Base-by-base conservation (phyloP, 345 rosid species). In the Corymbia maculata region DNA sequence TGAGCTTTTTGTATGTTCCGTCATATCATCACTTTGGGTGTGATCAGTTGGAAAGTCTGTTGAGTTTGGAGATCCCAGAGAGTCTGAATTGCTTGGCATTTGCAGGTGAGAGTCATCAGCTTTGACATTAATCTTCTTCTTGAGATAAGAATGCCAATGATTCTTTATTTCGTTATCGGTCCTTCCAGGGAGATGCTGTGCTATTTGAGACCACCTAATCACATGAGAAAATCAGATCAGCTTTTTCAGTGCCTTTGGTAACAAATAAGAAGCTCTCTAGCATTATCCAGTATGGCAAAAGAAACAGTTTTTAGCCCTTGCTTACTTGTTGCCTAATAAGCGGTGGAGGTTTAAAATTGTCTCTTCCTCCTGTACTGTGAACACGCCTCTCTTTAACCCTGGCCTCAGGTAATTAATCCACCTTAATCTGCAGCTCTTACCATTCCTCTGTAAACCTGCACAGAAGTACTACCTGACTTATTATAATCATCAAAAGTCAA, bases 371-470 rank as follows among this genome's bases (percentile, higher is more conserved):
- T 95, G 91, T 22, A 87, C 75, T 44, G 92, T 90, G 90, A 97
- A 94, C 91, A 85, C 24, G 15, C 96, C 98, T 80, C 98, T 90
- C 91, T 94, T 97, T 53, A 97, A 89, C 4, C 99, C 99, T 68
- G 99, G 99, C 85, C 95, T 94, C 89, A 97, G 91, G 92, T 97
- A 96, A 93, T 97, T 97, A 75, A 96, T 95, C 99, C 99, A 97
- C 86, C 99, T 95, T 85, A 97, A 89, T 85, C 99, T 94, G 93
- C 99, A 97, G 91, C 99, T 96, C 93, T 97, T 97, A 53, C 99
- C 99, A 84, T 96, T 97, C 90, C 99, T 95, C 87, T 92, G 95
- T 91, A 96, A 86, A 13, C 99, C 99, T 97, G 94, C 89, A 66
- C 28, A 26, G 28, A 45, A 32, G 44, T 86, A 51, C 17, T 52